Evolutionary conservation across 2,329 filamentous ascomycete genomes (phyloP).

Genomic region (Apiospora pterosperma): DNA sequence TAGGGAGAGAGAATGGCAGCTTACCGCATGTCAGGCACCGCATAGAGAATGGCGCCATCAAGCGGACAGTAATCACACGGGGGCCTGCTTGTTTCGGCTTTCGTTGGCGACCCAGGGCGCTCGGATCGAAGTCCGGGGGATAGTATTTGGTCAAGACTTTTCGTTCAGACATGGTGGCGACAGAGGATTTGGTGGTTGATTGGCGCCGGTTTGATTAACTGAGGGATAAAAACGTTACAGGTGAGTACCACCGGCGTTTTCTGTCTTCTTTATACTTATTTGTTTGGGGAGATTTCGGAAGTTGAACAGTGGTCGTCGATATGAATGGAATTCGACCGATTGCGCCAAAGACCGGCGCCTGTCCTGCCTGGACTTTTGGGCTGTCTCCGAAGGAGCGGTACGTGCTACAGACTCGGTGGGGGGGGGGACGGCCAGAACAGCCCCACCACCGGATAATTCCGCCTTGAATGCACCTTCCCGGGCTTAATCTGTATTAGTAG

Average conservation of each 20-base stretch:
- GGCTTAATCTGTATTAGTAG: no score
- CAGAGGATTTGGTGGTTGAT: background rate
- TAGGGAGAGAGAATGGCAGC: background rate
- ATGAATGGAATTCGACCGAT: background rate
- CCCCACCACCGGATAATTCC: background rate
- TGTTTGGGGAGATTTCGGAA: background rate
- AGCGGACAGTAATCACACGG: constrained; percentile 78
- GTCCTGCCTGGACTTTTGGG: background rate
- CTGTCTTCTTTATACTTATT: background rate
- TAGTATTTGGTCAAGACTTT: constrained; percentile 52
- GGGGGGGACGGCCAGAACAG: no score
- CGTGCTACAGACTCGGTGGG: background rate
- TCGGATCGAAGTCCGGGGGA: constrained; percentile 85
- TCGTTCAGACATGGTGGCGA: constrained; percentile 37
- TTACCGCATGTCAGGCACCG: constrained; percentile 43
- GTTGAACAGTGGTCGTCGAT: background rate
- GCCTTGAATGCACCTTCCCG: background rate
- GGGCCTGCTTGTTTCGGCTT: constrained; percentile 71
- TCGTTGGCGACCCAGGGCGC: constrained; percentile 64
- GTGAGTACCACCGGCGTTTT: background rate
- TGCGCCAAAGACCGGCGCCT: background rate
- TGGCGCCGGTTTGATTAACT: background rate
- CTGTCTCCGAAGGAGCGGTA: background rate
- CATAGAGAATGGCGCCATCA: constrained; percentile 78
- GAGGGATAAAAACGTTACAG: background rate